Evolutionary conservation across 495 filamentous ascomycete species (phyloP), one percentile per base, ranked within the genome.

Genomic region (Halenospora varia): DNA sequence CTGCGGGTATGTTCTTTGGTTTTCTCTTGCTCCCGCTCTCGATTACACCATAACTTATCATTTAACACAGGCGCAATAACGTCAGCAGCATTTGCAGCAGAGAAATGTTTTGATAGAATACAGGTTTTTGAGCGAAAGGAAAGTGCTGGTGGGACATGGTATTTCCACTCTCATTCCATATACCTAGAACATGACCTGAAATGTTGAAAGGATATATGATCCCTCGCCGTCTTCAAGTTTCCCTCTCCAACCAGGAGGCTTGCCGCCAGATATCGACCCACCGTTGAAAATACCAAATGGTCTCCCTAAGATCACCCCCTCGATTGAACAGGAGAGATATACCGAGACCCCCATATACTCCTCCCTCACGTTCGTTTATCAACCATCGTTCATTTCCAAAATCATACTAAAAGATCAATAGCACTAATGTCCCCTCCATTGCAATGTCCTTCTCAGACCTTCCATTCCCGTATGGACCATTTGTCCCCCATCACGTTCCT

Each of bases 371-470:
- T 79, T 51, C 62, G 73, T 48, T 41, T 3, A 10, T 56, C 26
- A 45, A 59, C 40, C 59, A 45, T 17, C 17, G n/a, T 2, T 48
- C 26, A 22, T n/a, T 10, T 29, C 23, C 40, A 2, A 17, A 23
- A 25, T n/a, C 22, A 41, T 26, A 18, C 26, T 56, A 29, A 52
- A 10, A 45, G 10, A 25, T 17, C 9, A 26, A 22, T 44, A 77
- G 75, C 25, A 78, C 77, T 18, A 80, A 80, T 54, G 76, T 79
- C 0, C 77, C 76, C 13, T 69, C 71, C 17, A 74, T 78, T 25
- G 77, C 76, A 53, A 80, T 80, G 77, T 72, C 63, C 44, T 76
- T 77, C 45, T 79, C 77, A 3, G 76, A 79, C 52, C 10, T 57
- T 18, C 69, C 67, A 1, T 81, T 81, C 53, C 62, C 77, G 9